Conservation (phyloP, 2,329 filamentous ascomycete species). For the Gliomastix tumulicola region DNA sequence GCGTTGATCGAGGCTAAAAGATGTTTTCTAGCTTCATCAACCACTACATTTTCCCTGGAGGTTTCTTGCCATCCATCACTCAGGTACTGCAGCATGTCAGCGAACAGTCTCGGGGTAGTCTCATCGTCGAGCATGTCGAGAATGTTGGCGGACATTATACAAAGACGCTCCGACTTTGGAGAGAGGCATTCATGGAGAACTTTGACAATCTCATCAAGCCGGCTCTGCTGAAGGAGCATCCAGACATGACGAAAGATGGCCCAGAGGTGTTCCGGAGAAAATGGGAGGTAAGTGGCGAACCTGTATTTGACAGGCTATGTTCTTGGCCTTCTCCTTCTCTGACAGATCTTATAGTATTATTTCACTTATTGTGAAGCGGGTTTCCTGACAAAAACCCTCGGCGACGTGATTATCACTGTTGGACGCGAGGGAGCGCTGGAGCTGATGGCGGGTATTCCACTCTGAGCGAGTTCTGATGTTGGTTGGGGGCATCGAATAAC, state of each 20-base stretch:
- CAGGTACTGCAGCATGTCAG: slow-evolving; percentile 55
- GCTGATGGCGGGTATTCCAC: slow-evolving; percentile 63
- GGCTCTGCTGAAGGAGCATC: slow-evolving; percentile 51
- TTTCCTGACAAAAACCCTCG: slow-evolving; percentile 1
- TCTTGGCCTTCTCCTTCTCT: not conserved
- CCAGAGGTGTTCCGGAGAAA: not conserved
- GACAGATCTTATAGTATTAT: slow-evolving; percentile 18
- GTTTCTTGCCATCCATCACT: slow-evolving; percentile 55
- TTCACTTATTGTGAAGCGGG: not conserved
- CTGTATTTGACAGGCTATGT: too few relatives aligned
- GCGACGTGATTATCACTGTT: slow-evolving; percentile 58
- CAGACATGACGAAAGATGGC: slow-evolving; percentile 47
- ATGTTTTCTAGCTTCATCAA: slow-evolving; percentile 52
- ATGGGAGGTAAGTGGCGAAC: slow-evolving; percentile 41
- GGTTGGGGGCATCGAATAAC: not conserved
- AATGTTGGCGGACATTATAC: slow-evolving; percentile 72
- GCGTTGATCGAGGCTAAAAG: slow-evolving; percentile 2
- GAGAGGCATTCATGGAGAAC: slow-evolving; percentile 55
- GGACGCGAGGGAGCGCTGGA: slow-evolving; percentile 57
- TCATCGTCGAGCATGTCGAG: slow-evolving; percentile 61
- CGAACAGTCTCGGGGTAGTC: slow-evolving; percentile 49
- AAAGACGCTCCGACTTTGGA: slow-evolving; percentile 62
- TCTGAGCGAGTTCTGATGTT: slow-evolving; percentile 32
- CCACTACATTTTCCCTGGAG: slow-evolving; percentile 74
- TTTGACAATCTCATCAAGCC: slow-evolving; percentile 51